phyloP scores from a whole-genome alignment of 345 rosid genomes.

The Ceriops decandra region DNA sequence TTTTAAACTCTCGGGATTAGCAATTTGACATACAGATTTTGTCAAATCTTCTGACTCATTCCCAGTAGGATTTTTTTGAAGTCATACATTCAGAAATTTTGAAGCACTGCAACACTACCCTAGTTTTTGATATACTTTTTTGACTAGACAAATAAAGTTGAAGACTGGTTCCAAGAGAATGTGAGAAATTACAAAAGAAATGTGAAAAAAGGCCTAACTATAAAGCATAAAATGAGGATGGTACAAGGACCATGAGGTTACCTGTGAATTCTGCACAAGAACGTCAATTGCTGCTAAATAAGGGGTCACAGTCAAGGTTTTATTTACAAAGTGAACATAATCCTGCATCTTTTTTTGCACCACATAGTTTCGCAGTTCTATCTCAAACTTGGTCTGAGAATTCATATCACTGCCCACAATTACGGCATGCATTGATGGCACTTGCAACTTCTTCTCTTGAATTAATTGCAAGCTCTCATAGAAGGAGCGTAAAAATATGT shows the following conservation, averaged over 20 bases:
- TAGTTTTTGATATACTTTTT: no score
- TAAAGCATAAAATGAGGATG: background rate
- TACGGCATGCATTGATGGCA: constrained; percentile 31
- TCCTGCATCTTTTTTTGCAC: constrained; percentile 23
- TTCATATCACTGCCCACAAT: constrained; percentile 31
- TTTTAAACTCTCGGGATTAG: no score
- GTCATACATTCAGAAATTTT: no score
- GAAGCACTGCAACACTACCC: no score
- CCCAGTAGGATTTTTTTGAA: no score
- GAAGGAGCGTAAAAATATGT: constrained; percentile 27
- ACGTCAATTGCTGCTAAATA: constrained; percentile 33
- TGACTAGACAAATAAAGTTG: no score
- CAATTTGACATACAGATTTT: no score
- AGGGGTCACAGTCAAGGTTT: constrained; percentile 33
- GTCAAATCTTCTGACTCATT: no score
- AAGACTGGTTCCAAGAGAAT: no score
- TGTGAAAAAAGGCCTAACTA: background rate
- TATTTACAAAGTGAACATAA: constrained; percentile 33
- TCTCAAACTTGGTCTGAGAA: constrained; percentile 34
- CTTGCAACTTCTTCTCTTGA: constrained; percentile 24
- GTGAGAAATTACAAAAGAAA: no score
- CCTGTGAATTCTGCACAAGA: constrained; percentile 38
- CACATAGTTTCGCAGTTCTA: constrained; percentile 28
- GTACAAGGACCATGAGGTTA: background rate
- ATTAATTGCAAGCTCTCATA: constrained; percentile 26